Conservation (phyloP, 208 protist genomes). For the Leishmania martiniquensis region DNA sequence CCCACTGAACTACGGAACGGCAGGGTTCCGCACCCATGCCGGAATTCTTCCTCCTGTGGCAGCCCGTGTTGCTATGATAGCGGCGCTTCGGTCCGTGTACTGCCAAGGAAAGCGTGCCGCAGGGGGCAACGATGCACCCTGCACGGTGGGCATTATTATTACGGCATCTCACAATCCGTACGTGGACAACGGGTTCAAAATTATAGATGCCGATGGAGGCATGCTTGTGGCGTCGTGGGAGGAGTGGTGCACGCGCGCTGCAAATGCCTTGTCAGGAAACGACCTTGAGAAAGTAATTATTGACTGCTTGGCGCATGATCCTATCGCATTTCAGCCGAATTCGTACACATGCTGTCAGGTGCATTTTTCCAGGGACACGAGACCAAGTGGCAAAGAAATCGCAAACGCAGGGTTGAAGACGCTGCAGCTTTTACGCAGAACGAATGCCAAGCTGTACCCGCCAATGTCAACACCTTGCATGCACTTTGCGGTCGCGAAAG, state of each 20-base stretch:
- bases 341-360: constrained; percentile 21
- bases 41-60: constrained; percentile 58
- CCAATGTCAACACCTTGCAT: constrained; percentile 75
- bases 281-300: constrained; percentile 51
- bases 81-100: constrained; percentile 53
- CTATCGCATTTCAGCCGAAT: background rate
- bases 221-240: constrained; percentile 84
- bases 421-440: constrained; percentile 22
- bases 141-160: constrained; percentile 73
- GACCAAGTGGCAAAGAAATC: constrained; percentile 50
- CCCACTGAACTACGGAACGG: constrained; percentile 70
- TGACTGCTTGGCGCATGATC: constrained; percentile 26
- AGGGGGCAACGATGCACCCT: background rate
- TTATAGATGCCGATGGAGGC: constrained; percentile 79
- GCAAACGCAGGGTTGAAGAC: constrained; percentile 29
- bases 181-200: constrained; percentile 89
- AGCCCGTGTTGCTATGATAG: constrained; percentile 62
- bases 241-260: constrained; percentile 50
- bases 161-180: constrained; percentile 90
- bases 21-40: constrained; percentile 72
- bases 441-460: constrained; percentile 27
- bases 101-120: constrained; percentile 13
- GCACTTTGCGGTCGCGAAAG: constrained; percentile 62
- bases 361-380: constrained; percentile 56
- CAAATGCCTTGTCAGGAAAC: constrained; percentile 54